A percentile compares a stretch with the other conserved stretches of the same genome.
Evolutionary conservation across 371 early-diverging fungal species (phyloP).

Genomic region (Mucor irregularis): DNA sequence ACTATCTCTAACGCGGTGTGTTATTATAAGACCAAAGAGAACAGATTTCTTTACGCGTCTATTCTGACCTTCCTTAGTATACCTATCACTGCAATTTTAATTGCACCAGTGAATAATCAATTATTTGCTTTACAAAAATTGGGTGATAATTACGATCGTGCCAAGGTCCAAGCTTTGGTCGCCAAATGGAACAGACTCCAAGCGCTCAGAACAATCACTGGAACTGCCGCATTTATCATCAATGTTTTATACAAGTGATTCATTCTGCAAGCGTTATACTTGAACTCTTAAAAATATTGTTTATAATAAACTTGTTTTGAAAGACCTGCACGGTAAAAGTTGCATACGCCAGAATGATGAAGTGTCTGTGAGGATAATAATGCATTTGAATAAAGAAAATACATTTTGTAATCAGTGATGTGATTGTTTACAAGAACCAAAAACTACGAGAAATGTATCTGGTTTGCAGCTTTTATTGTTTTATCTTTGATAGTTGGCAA

Average conservation of each 20-base stretch:
- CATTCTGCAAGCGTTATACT: too few species aligned
- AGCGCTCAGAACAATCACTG: slow-evolving; percentile 9
- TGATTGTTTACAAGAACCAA: too few species aligned
- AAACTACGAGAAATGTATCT: too few species aligned
- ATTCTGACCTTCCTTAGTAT: not conserved
- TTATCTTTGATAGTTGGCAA: too few species aligned
- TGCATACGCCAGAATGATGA: too few species aligned
- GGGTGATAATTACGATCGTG: slow-evolving; percentile 1
- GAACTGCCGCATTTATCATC: slow-evolving; percentile 13
- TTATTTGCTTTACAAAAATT: slow-evolving; percentile 19
- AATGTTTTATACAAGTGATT: slow-evolving; percentile 9
- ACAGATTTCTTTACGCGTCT: slow-evolving; percentile 1
- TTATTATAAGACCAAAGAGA: slow-evolving; percentile 13
- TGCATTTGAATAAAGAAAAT: too few species aligned
- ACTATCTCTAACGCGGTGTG: slow-evolving; percentile 1
- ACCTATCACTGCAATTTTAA: slow-evolving; percentile 12
- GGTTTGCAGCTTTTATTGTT: too few species aligned
- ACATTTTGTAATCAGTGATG: too few species aligned
- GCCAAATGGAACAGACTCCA: slow-evolving; percentile 15
- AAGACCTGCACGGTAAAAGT: too few species aligned
- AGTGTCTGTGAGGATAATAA: too few species aligned
- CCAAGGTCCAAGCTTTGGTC: slow-evolving; percentile 1
- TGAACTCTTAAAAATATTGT: too few species aligned
- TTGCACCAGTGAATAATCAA: slow-evolving; percentile 20
- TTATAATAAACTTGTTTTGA: too few species aligned